Base-by-base conservation (phyloP, 164 flowering plant genomes). In the Chimonanthus salicifolius region DNA sequence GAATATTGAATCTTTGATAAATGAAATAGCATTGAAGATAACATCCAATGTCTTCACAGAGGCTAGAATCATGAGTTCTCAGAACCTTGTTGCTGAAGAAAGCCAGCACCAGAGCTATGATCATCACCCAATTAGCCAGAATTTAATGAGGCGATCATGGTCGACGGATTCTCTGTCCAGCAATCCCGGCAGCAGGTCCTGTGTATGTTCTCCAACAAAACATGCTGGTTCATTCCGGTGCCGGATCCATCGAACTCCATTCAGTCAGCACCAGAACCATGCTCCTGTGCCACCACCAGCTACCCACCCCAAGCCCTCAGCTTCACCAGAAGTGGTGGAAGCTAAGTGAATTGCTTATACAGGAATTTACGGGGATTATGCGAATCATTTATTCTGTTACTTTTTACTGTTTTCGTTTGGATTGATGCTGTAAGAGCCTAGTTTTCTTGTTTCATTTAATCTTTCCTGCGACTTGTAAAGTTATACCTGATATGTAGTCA, bases 151-250 rank as follows among this genome's bases (percentile, higher is more conserved):
- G 75, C 68, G 62, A 48, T 62, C 79, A 18, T 62, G 62, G 51
- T 76, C 79, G 7, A 49, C 75, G 2, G 79, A 76, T 44, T 76
- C 79, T 43, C 45, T 72, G 8, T 72, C 75, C 3, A 62, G 75
- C 68, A 63, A 48, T 11, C 13, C 48, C 4, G 62, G 68, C 13
- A 49, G 49, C 50, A 76, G 48, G 45, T 5, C 72, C 15, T 76
- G 79, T n/a, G 62, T 72, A 5, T 76, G 79, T 49, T 67, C 79
- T 47, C 79, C 79, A 1, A 76, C 79, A 3, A 68, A 72, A 43
- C 79, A 72, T 47, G 63, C 11, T 6, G 79, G 79, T 43, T 76
- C 79, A 2, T 76, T 76, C 58, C 79, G 79, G 5, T 76, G 79
- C 72, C 13, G 79, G 64, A 46, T 72, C 2, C 79, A 76, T 45